These are phyloP conservation scores for Kuraishia ogatae DNA, from an alignment of 805 yeast genomes.

Conservation along the genomic window DNA sequence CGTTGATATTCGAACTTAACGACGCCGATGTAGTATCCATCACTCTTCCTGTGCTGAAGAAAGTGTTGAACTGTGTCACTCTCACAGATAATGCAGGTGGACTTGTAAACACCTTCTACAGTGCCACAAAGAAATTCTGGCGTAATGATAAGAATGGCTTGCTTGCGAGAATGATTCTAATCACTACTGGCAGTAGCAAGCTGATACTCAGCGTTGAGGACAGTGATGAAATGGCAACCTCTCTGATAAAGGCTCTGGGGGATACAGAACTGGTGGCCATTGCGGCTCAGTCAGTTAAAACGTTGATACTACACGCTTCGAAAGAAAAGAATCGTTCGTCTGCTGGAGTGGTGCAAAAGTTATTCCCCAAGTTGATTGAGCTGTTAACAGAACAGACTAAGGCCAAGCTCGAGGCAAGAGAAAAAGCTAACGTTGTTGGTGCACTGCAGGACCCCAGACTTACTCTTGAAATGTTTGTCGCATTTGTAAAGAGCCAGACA, in stretches of 20 bases:
- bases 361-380: slow-evolving; percentile 37
- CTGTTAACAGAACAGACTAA: slow-evolving; percentile 11
- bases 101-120: slow-evolving; percentile 27
- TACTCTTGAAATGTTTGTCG: slow-evolving; percentile 39
- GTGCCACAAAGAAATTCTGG: slow-evolving; percentile 22
- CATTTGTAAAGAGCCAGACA: slow-evolving; percentile 29
- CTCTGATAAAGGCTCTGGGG: slow-evolving; percentile 26
- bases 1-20: slow-evolving; percentile 41
- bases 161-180: slow-evolving; percentile 33
- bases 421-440: neutral
- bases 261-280: slow-evolving; percentile 27
- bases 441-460: slow-evolving; percentile 25
- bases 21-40: slow-evolving; percentile 37
- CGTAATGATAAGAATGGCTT: slow-evolving; percentile 24
- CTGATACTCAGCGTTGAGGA: slow-evolving; percentile 26
- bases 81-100: slow-evolving; percentile 16
- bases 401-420: neutral
- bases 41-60: slow-evolving; percentile 42
- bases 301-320: slow-evolving; percentile 34
- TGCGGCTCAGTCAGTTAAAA: slow-evolving; percentile 53
- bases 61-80: slow-evolving; percentile 25
- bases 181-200: slow-evolving; percentile 29
- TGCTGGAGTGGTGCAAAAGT: slow-evolving; percentile 28
- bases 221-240: slow-evolving; percentile 23
- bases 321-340: slow-evolving; percentile 20